Base-by-base conservation (phyloP, 441 rosid species). In the Gossypium davidsonii region DNA sequence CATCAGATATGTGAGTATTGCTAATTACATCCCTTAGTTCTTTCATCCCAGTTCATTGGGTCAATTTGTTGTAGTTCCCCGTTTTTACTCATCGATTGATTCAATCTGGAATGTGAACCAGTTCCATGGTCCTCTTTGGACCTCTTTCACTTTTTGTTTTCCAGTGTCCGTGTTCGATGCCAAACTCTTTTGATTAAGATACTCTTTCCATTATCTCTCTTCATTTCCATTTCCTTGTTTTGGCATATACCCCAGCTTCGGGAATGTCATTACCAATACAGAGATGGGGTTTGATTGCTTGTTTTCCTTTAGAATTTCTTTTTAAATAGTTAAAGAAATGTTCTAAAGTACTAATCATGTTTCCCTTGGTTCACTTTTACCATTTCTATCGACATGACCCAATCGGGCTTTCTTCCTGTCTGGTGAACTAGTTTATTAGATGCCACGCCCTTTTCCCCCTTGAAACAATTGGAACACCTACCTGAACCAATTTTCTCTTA, bases 1-100 rank as follows among this genome's bases (percentile, higher is more conserved):
- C 93, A 42, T 70, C 82, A 67, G 80, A 82, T 20, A 76, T 87
- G 98, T 94, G 79, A 91, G 98, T 86, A 46, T 71, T 14, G 21
- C 23, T 46, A 39, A 72, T 79, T 58, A 5, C 20, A 67, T 10
- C 42, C 49, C 52, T 21, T 76, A 68, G 17, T 70, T 52, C 39
- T 12, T 52, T 49, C 52, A 39, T 15, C 31, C 59, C 55, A 75
- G 37, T 39, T 67, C 21, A 60, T n/a, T 6, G 14, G 69, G 46
- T 10, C 18, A 11, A 8, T 67, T 72, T 42, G 11, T 37, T 42
- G 21, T 11, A 52, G 25, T 59, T 51, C 28, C 49, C 31, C 11
- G 8, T 52, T 69, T 68, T 69, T 18, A 52, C 18, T 5, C 62
- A 34, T 31, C 7, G 31, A 31, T 68, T 17, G 48, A 17, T 53